Evolutionary conservation across 768 basidiomycete species (phyloP), one percentile per base, ranked within the genome.

Genomic region (Amanita exitialis): DNA sequence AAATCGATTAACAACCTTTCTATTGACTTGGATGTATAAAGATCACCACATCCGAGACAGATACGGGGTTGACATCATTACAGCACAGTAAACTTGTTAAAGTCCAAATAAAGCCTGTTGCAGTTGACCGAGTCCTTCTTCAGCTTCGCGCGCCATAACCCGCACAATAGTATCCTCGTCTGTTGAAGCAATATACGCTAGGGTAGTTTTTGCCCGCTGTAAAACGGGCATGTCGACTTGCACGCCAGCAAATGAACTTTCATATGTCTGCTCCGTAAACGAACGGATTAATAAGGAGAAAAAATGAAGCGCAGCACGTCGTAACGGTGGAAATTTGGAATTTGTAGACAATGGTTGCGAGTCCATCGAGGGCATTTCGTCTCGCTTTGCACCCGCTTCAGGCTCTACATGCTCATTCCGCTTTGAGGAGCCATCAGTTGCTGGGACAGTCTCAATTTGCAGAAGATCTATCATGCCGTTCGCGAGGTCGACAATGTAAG

Each of bases 301-400:
- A 62, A 96, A 85, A 57, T 93, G 83, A n/a, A 96, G 61, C 0
- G 89, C 91, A 1, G 90, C 83, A 37, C 95, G 84, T 28, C 94
- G 79, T 3, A 97, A 69, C 1, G 89, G 76, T 1, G 94, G 89
- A 44, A 88, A 74, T 61, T 82, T 89, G 0, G 85, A 55, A 57
- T 83, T 69, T 3, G 66, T 66, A 0, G 77, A 71, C 0, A 78
- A 77, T 8, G 88, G 84, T 32, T 82, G 68, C 1, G 68, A 60
- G 62, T 86, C 82, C 62, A 81, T 77, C 12, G 64, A 59, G 37
- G 32, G 49, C 34, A 55, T 51, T 23, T 60, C 57, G 18, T 64
- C 61, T 7, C 55, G 56, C n/a, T 61, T 54, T 28, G 51, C 52
- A n/a, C 18, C n/a, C 4, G 35, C 23, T 7, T 23, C 37, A 18